Conservation (phyloP, 768 basidiomycete species). For the Tulasnella sp. region DNA sequence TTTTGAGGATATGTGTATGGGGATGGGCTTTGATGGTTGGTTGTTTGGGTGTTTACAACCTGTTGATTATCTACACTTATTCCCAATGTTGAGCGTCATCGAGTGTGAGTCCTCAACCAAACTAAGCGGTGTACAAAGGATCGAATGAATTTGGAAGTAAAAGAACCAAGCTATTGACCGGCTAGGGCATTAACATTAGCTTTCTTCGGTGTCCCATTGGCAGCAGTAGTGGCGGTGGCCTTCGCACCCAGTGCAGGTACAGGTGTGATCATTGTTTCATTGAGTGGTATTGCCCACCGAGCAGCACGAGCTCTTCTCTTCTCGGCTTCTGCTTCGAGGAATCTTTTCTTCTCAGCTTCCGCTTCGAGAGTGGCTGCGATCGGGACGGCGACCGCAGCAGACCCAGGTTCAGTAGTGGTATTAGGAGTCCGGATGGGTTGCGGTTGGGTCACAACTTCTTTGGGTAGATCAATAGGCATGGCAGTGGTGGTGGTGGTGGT, state of each 20-base stretch:
- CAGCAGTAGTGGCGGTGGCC: not conserved
- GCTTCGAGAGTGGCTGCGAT: not conserved
- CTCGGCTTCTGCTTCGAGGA: no score
- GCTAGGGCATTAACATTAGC: not conserved
- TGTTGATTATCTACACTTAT: no score
- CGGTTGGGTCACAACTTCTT: not conserved
- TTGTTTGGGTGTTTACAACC: no score
- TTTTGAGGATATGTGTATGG: not conserved
- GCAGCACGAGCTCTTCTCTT: slow-evolving; percentile 14
- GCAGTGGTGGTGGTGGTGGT: no score
- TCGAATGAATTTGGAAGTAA: no score
- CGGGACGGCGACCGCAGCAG: not conserved
- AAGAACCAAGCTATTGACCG: no score
- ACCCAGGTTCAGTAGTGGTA: not conserved
- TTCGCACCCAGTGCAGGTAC: not conserved
- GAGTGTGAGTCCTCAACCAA: no score
- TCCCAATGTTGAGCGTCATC: no score
- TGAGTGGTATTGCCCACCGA: slow-evolving; percentile 17
- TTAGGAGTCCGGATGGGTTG: not conserved
- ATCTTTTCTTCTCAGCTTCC: no score
- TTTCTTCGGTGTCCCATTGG: not conserved
- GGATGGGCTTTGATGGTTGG: no score
- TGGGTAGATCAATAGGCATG: slow-evolving; percentile 6
- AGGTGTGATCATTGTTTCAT: not conserved
- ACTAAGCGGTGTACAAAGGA: no score